Percentiles rank a stretch among this genome's conserved stretches.
Conservation (phyloP, 1,139 yeast species). For the Pichia sp. region DNA sequence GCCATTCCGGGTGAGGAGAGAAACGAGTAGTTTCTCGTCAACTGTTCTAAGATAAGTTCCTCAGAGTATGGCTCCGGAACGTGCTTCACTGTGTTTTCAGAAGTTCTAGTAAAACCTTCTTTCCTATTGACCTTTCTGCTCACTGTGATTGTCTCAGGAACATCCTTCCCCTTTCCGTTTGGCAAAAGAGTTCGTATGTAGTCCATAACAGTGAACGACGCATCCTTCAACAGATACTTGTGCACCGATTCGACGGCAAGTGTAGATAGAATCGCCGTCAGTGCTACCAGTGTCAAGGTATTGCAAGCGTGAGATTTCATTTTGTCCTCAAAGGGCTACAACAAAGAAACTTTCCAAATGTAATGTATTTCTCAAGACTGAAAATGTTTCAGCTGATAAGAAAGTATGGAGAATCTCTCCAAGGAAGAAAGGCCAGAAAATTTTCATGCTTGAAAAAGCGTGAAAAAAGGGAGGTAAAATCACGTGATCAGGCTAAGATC, state of each 20-base stretch:
- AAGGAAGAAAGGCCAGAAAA: neutral
- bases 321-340: neutral
- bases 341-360: neutral
- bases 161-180: neutral
- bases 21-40: slow-evolving; percentile 90
- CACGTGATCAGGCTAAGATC: neutral
- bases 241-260: slow-evolving; percentile 17
- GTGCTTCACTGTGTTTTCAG: slow-evolving; percentile 17
- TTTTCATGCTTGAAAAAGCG: neutral
- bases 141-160: slow-evolving; percentile 1
- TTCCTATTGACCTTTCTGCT: neutral
- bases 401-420: neutral
- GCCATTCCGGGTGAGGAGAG: slow-evolving; percentile 79
- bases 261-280: slow-evolving; percentile 15
- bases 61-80: slow-evolving; percentile 44
- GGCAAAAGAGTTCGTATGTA: slow-evolving; percentile 11
- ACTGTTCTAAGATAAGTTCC: slow-evolving; percentile 79
- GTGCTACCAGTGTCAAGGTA: slow-evolving; percentile 6
- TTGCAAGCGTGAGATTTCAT: slow-evolving; percentile 7
- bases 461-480: neutral
- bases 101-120: slow-evolving; percentile 11
- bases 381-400: neutral
- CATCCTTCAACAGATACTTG: slow-evolving; percentile 12
- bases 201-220: slow-evolving; percentile 11
- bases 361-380: no score